Conservation (phyloP, 257 asterid genomes). For the Jacaranda mimosifolia region DNA sequence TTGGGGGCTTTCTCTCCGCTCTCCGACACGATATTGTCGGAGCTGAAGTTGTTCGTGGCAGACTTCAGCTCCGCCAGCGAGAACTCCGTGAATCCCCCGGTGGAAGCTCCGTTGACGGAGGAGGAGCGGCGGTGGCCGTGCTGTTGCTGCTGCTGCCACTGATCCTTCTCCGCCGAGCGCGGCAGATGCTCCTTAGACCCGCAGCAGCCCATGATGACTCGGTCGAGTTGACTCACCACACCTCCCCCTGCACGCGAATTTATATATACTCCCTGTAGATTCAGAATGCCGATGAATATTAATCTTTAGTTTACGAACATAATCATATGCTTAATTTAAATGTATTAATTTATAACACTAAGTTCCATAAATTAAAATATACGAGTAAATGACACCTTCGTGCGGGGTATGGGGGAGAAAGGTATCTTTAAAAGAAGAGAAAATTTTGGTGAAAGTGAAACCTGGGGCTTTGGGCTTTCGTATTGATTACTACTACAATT, state of each 20-base stretch:
- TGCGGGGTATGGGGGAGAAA: slow-evolving; percentile 42
- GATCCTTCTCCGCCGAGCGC: slow-evolving; percentile 65
- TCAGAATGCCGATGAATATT: background rate
- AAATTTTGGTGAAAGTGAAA: slow-evolving; percentile 35
- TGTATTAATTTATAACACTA: too few relatives aligned
- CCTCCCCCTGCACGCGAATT: slow-evolving; percentile 30
- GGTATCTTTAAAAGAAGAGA: slow-evolving; percentile 23
- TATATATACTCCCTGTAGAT: slow-evolving; percentile 11
- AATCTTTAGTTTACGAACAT: slow-evolving; percentile 6
- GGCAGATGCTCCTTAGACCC: slow-evolving; percentile 50
- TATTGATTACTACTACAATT: slow-evolving; percentile 20
- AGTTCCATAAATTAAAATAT: too few relatives aligned
- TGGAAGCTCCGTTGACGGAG: slow-evolving; percentile 58
- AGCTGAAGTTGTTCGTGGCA: slow-evolving; percentile 91
- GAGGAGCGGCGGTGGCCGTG: slow-evolving; percentile 64
- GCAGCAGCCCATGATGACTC: slow-evolving; percentile 88
- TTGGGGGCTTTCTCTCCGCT: slow-evolving; percentile 98
- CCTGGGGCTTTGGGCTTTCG: slow-evolving; percentile 26
- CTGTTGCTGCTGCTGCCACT: slow-evolving; percentile 45
- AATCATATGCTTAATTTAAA: background rate
- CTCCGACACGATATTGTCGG: slow-evolving; percentile 88
- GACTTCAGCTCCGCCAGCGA: slow-evolving; percentile 77
- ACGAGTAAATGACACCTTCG: slow-evolving; percentile 30
- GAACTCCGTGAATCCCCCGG: slow-evolving; percentile 80
- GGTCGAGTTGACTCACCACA: slow-evolving; percentile 58